Percentiles rank a stretch among this genome's conserved stretches.
Evolutionary conservation across 768 basidiomycete species (phyloP).

Genomic region (Boletus subparvulus): DNA sequence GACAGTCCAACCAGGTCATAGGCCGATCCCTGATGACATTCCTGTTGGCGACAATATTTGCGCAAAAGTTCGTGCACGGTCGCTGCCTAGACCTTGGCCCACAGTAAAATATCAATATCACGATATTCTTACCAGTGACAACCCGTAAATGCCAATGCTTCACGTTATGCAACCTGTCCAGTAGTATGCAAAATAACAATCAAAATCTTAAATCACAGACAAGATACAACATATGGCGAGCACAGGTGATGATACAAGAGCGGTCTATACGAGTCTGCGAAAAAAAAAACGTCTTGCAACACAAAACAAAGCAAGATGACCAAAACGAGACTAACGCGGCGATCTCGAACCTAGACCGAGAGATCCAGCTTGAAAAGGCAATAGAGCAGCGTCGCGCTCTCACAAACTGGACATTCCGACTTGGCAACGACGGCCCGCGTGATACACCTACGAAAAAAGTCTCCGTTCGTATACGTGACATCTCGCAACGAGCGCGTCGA

Average conservation of each 20-base stretch:
- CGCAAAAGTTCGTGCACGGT: background rate
- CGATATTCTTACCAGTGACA: background rate
- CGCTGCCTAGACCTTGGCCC: too few species aligned
- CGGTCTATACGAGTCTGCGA: background rate
- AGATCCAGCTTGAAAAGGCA: slow-evolving; percentile 56
- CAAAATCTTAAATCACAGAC: background rate
- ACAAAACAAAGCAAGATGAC: background rate
- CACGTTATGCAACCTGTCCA: background rate
- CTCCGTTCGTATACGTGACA: background rate
- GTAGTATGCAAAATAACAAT: background rate
- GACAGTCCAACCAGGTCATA: background rate
- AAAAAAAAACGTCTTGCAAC: background rate
- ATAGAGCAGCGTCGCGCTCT: slow-evolving; percentile 50
- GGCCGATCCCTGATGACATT: too few species aligned
- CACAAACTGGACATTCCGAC: slow-evolving; percentile 53
- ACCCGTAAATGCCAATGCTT: background rate
- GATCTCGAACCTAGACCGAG: slow-evolving; percentile 6
- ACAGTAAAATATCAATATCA: background rate
- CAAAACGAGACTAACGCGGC: background rate
- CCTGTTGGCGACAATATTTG: background rate
- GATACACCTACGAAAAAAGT: slow-evolving; percentile 45
- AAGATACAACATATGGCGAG: background rate
- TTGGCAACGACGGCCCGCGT: slow-evolving; percentile 45
- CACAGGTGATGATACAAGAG: background rate
- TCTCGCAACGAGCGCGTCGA: background rate